A percentile compares a stretch with the other conserved stretches of the same genome.
Conservation (phyloP, 2,329 filamentous ascomycete species). For the Cladosporium cucumerinum region DNA sequence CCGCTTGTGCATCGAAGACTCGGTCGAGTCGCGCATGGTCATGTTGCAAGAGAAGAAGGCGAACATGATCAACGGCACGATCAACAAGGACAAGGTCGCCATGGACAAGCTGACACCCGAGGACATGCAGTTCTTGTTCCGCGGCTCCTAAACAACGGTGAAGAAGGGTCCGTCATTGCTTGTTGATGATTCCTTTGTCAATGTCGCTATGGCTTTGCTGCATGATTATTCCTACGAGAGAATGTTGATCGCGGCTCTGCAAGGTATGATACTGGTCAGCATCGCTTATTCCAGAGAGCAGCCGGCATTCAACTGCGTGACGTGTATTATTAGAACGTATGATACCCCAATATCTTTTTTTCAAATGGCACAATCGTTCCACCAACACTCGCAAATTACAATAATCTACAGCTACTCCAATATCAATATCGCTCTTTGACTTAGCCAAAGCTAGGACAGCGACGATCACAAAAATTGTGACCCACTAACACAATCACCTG, state of each 20-base stretch:
- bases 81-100: conserved; percentile 86
- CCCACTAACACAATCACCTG: neutral
- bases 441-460: neutral
- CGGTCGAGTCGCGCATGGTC: conserved; percentile 93
- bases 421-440: neutral
- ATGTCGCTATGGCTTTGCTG: neutral
- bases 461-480: neutral
- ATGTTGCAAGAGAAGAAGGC: conserved; percentile 97
- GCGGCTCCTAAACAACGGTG: conserved; percentile 54
- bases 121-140: conserved; percentile 95
- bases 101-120: conserved; percentile 87
- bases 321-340: neutral
- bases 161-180: too few species aligned
- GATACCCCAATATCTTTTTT: neutral
- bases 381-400: neutral
- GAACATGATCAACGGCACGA: conserved; percentile 83
- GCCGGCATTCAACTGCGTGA: neutral
- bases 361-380: neutral
- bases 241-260: neutral
- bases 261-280: neutral
- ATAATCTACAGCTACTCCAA: neutral
- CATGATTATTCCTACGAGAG: neutral
- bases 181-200: neutral
- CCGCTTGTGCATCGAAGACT: conserved; percentile 92
- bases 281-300: neutral